A percentile compares a stretch with the other conserved stretches of the same genome.
Evolutionary conservation across 352 stramenopile species (phyloP).

Genomic region (Pythium phragmitis): DNA sequence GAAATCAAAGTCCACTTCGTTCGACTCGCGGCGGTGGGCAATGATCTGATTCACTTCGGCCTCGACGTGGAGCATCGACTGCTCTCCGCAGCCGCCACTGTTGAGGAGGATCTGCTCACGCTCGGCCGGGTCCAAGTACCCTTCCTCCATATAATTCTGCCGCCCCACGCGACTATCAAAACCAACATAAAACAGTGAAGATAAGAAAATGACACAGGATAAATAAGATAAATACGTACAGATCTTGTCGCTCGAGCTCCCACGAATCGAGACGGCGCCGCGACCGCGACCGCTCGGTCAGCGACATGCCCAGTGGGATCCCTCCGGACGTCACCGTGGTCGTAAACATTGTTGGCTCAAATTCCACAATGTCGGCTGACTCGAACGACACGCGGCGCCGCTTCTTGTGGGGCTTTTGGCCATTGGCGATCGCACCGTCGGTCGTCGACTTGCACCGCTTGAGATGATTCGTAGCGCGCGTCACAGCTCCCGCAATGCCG

Average conservation of each 20-base stretch:
- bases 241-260: constrained; percentile 64
- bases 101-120: constrained; percentile 74
- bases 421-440: neutral
- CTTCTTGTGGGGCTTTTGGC: constrained; percentile 47
- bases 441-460: constrained; percentile 20
- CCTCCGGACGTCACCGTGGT: constrained; percentile 78
- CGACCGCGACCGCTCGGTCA: constrained; percentile 72
- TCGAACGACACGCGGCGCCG: constrained; percentile 72
- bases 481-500: neutral
- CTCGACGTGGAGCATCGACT: constrained; percentile 68
- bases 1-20: constrained; percentile 81
- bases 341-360: constrained; percentile 81
- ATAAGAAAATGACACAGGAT: neutral
- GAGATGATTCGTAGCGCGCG: constrained; percentile 7
- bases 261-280: constrained; percentile 78
- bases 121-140: constrained; percentile 77
- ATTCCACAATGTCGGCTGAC: constrained; percentile 83
- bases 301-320: constrained; percentile 72
- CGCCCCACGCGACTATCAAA: constrained; percentile 55
- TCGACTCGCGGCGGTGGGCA: constrained; percentile 73
- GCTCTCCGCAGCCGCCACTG: constrained; percentile 72
- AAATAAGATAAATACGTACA: constrained; percentile 39
- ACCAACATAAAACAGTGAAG: neutral
- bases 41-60: constrained; percentile 86
- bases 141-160: constrained; percentile 87